Base-by-base conservation (phyloP, 2,329 filamentous ascomycete genomes). In the Sporothrix mexicana region DNA sequence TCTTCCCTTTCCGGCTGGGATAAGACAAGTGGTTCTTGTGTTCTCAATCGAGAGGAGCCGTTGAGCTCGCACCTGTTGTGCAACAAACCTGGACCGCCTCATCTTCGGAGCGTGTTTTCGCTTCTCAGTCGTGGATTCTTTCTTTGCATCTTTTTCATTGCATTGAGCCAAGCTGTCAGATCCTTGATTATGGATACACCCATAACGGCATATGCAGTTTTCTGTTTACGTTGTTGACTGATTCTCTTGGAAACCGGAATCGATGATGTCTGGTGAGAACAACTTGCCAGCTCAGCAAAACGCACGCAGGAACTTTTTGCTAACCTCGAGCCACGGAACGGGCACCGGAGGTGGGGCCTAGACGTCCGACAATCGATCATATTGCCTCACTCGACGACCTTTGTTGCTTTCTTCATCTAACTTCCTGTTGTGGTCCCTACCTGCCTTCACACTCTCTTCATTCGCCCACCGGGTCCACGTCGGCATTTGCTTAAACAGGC, bases 401-500 rank as follows among this genome's bases (percentile, higher is more conserved):
- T 20, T n/a, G 15, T 25, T 36, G 30, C 6, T 15, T 53, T n/a
- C 41, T 13, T 8, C 59, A 6, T 13, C 7, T 62, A 12, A 5
- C 55, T 23, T 59, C 55, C 30, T 15, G 55, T 41, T 36, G 41
- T 20, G 36, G 1, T 10, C 10, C 36, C 5, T 9, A 20, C 9
- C 20, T 62, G 12, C 25, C 20, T 36, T 59, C 13, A 30, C 8
- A 17, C 17, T 1, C 2, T 12, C 36, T 9, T 62, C 55, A 20
- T 20, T 30, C 7, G 23, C 25, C 20, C 61, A 47, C 23, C n/a
- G 1, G 41, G 41, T 20, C 30, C 30, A 62, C 30, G 20, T 62
- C 57, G 25, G 12, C 41, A 20, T 36, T 36, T 7, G 41, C 66
- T 68, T 47, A 13, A 69, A 57, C 2, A 69, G 67, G 67, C 47